Percentiles rank a stretch among this genome's conserved stretches.
Evolutionary conservation across 139 green algal species (phyloP).

Genomic region (Chlorella sorokiniana): DNA sequence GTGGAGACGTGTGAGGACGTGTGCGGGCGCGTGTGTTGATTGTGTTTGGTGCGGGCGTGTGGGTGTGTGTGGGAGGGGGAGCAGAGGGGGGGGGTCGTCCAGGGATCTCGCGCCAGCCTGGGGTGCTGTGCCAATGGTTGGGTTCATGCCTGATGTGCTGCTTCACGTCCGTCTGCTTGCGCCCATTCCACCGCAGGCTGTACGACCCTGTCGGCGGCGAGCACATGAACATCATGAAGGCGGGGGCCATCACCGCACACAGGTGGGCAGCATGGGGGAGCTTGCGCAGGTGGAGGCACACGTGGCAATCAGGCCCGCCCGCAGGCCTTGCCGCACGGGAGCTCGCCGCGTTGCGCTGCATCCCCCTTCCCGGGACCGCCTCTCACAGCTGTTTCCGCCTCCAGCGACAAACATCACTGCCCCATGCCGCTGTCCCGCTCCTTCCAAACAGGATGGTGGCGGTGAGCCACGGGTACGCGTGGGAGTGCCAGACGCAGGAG

Average conservation of each 20-base stretch:
- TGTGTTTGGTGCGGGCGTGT: neutral
- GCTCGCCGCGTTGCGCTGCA: no score
- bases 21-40: neutral
- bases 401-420: no score
- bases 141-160: neutral
- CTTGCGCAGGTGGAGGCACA: neutral
- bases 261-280: conserved; percentile 13
- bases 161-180: neutral
- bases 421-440: no score
- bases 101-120: no score
- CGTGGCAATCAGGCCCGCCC: no score
- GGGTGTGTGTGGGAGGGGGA: no score
- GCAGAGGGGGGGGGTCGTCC: no score
- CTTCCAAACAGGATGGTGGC: conserved; percentile 30
- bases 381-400: neutral
- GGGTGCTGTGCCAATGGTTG: no score
- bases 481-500: conserved; percentile 96
- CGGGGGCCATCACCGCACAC: conserved; percentile 82
- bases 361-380: no score
- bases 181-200: conserved; percentile 28
- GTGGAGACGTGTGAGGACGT: neutral
- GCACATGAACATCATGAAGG: conserved; percentile 99
- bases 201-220: conserved; percentile 93
- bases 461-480: conserved; percentile 83
- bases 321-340: no score